Conservation (phyloP, 2,329 filamentous ascomycete genomes). For the Verticillium alfalfae region DNA sequence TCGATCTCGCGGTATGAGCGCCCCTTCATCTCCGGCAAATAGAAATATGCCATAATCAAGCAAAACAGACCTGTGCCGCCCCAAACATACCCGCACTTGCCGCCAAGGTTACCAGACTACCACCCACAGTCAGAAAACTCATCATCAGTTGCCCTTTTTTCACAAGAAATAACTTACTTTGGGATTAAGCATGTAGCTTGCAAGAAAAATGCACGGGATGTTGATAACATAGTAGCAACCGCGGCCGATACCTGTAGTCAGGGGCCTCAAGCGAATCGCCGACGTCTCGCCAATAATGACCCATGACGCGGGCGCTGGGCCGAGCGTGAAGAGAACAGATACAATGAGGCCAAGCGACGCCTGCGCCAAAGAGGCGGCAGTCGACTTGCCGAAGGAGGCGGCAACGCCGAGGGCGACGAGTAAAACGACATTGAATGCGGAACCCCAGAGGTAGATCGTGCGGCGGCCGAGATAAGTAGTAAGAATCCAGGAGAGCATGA, state of each 20-base stretch:
- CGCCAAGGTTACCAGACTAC: constrained; percentile 36
- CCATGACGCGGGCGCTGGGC: constrained; percentile 59
- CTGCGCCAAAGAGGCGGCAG: constrained; percentile 43
- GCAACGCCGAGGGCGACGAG: constrained; percentile 55
- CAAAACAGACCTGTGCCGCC: constrained; percentile 52
- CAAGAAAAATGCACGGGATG: constrained; percentile 61
- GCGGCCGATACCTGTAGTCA: constrained; percentile 62
- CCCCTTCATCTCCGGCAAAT: constrained; percentile 50
- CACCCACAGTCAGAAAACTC: constrained; percentile 17
- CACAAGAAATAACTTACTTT: neutral
- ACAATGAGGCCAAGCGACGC: constrained; percentile 60
- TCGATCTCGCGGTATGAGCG: constrained; percentile 58
- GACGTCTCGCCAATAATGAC: constrained; percentile 65
- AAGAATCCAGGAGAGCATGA: constrained; percentile 41
- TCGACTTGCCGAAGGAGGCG: constrained; percentile 38
- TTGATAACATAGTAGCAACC: constrained; percentile 58
- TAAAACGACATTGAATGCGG: constrained; percentile 45
- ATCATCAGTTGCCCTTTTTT: neutral
- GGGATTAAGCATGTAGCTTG: constrained; percentile 55
- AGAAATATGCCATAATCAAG: constrained; percentile 40
- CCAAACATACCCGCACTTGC: constrained; percentile 57
- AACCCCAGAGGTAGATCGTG: constrained; percentile 42
- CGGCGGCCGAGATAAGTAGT: constrained; percentile 44
- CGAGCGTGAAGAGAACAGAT: constrained; percentile 58
- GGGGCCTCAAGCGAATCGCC: constrained; percentile 55